A percentile compares a stretch with the other conserved stretches of the same genome.
phyloP scores from a whole-genome alignment of 192 early-diverging fungal genomes.

The Rhizophagus clarus region DNA sequence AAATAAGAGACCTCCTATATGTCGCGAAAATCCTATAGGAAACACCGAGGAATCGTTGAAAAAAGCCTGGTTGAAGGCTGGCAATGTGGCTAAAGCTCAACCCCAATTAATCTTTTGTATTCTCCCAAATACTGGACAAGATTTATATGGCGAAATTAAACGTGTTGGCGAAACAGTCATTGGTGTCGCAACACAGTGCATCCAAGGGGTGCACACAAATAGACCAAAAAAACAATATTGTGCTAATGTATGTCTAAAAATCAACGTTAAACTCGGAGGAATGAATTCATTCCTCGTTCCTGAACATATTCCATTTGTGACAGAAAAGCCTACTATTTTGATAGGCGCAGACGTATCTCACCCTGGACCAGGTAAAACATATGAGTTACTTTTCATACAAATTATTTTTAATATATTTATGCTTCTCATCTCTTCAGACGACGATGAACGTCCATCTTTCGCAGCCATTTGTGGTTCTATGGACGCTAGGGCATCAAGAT shows the following conservation, averaged over 20 bases:
- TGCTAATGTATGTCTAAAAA: conserved; percentile 90
- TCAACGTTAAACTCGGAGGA: conserved; percentile 48
- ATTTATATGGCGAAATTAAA: conserved; percentile 74
- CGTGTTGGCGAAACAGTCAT: conserved; percentile 84
- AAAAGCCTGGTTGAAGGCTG: too few species aligned
- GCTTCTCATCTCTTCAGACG: conserved; percentile 16
- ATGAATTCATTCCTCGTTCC: conserved; percentile 69
- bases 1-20: too few species aligned
- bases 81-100: conserved; percentile 51
- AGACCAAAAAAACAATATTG: conserved; percentile 84
- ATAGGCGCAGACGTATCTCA: conserved; percentile 93
- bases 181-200: conserved; percentile 88
- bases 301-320: conserved; percentile 67
- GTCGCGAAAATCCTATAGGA: too few species aligned
- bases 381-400: neutral
- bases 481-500: conserved; percentile 63
- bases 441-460: conserved; percentile 69
- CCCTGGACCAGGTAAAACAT: conserved; percentile 65
- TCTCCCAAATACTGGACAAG: conserved; percentile 72
- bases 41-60: too few species aligned
- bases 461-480: conserved; percentile 74
- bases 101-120: conserved; percentile 84
- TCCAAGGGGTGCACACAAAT: conserved; percentile 76
- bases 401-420: conserved; percentile 1
- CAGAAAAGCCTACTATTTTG: conserved; percentile 73